These are phyloP conservation scores for Fusarium coicis DNA, from an alignment of 2,329 filamentous ascomycete genomes.

Conservation along the genomic window DNA sequence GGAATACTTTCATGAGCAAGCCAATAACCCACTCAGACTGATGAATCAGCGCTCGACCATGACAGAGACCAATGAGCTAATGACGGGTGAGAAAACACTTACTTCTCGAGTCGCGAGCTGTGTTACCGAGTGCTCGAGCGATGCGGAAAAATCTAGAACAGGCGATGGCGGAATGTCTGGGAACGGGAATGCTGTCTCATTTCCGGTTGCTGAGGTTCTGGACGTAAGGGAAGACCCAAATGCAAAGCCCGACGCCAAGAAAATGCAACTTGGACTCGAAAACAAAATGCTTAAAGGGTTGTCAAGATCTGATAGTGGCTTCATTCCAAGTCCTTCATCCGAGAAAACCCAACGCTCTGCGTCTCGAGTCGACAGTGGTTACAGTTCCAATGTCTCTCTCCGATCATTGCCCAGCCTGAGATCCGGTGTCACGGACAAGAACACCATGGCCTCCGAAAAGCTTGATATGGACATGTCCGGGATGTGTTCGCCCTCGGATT, in stretches of 20 bases:
- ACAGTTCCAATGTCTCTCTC: slow-evolving; percentile 69
- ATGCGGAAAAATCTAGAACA: slow-evolving; percentile 27
- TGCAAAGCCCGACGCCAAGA: slow-evolving; percentile 51
- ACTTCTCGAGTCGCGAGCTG: background rate
- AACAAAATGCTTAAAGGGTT: slow-evolving; percentile 40
- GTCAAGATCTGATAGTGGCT: slow-evolving; percentile 59
- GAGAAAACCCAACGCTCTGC: slow-evolving; percentile 57
- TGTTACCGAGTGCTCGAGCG: slow-evolving; percentile 17
- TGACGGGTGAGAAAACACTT: slow-evolving; percentile 1
- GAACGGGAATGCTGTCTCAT: slow-evolving; percentile 40
- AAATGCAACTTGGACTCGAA: slow-evolving; percentile 32
- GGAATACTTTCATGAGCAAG: slow-evolving; percentile 20
- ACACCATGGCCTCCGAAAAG: slow-evolving; percentile 34
- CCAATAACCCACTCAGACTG: slow-evolving; percentile 7
- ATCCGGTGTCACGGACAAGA: slow-evolving; percentile 34
- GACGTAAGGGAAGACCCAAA: slow-evolving; percentile 56
- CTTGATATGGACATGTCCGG: slow-evolving; percentile 17
- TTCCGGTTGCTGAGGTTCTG: slow-evolving; percentile 53
- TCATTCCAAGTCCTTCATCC: slow-evolving; percentile 58
- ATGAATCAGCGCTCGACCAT: background rate
- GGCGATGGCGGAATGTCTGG: slow-evolving; percentile 30
- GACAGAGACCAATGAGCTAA: background rate
- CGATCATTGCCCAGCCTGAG: slow-evolving; percentile 58
- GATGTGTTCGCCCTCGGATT: slow-evolving; percentile 28
- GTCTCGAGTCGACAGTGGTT: slow-evolving; percentile 70